Evolutionary conservation across 2,329 filamentous ascomycete species (phyloP).

Genomic region (Hymenoscyphus repandus): DNA sequence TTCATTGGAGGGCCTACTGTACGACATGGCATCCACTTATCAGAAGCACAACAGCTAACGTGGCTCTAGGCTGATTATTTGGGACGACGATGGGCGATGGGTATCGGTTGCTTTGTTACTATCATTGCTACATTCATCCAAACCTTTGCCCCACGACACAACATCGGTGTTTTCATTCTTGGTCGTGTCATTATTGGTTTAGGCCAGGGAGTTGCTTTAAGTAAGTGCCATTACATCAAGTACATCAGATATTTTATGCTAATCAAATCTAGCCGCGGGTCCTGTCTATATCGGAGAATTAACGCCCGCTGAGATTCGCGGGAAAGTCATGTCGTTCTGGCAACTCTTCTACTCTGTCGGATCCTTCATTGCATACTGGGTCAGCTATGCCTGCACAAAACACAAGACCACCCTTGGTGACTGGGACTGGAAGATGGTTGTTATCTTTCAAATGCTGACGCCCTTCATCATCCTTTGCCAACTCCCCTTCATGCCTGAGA

Average conservation of each 20-base stretch:
- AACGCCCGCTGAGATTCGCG: conserved; percentile 58
- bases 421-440: conserved; percentile 70
- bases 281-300: conserved; percentile 69
- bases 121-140: conserved; percentile 66
- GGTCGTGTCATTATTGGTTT: conserved; percentile 65
- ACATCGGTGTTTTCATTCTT: conserved; percentile 62
- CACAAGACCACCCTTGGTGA: conserved; percentile 41
- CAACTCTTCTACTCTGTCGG: conserved; percentile 57
- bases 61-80: conserved; percentile 40
- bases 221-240: conserved; percentile 31
- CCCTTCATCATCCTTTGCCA: conserved; percentile 56
- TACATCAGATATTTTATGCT: conserved; percentile 5
- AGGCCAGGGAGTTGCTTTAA: conserved; percentile 63
- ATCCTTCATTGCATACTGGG: conserved; percentile 26
- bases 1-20: conserved; percentile 57
- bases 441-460: conserved; percentile 68
- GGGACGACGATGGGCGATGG: conserved; percentile 54
- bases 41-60: background rate
- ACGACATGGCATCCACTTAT: background rate
- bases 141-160: conserved; percentile 54
- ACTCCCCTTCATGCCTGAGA: conserved; percentile 62
- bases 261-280: conserved; percentile 45
- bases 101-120: conserved; percentile 57
- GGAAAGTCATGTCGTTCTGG: conserved; percentile 65
- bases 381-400: conserved; percentile 21